These are phyloP conservation scores for Leccinum fibrillosum DNA, from an alignment of 768 basidiomycete species.

Conservation along the genomic window DNA sequence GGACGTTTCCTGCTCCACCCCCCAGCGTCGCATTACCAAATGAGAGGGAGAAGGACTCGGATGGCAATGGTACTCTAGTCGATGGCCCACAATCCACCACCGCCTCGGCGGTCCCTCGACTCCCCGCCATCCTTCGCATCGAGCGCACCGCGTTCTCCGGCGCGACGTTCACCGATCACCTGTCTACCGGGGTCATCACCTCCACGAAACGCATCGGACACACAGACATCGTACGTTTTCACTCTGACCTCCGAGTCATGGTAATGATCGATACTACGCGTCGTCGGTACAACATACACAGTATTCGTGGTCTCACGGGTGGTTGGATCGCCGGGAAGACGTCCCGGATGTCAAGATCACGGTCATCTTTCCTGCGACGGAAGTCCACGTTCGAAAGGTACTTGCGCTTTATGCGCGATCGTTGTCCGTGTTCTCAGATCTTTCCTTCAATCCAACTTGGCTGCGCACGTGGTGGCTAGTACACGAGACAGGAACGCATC, in stretches of 20 bases:
- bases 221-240: conserved; percentile 62
- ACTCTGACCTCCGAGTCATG: background rate
- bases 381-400: conserved; percentile 78
- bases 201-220: conserved; percentile 48
- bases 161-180: conserved; percentile 32
- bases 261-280: too few species aligned
- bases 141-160: conserved; percentile 69
- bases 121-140: conserved; percentile 67
- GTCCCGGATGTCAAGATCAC: conserved; percentile 77
- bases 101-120: conserved; percentile 14
- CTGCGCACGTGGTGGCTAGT: conserved; percentile 42
- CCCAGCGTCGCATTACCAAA: background rate
- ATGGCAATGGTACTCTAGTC: rapidly evolving
- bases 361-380: conserved; percentile 85
- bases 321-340: conserved; percentile 43
- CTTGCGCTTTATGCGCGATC: background rate
- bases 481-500: conserved; percentile 65
- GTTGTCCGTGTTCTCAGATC: background rate
- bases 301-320: conserved; percentile 83
- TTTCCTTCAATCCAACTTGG: background rate
- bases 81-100: background rate
- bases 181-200: conserved; percentile 38
- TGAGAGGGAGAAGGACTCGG: background rate
- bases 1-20: conserved; percentile 45
- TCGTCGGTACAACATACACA: conserved; percentile 25